Percentiles rank a stretch among this genome's conserved stretches.
Evolutionary conservation across 805 yeast species (phyloP).

Genomic region (Barnettozyma sp.): DNA sequence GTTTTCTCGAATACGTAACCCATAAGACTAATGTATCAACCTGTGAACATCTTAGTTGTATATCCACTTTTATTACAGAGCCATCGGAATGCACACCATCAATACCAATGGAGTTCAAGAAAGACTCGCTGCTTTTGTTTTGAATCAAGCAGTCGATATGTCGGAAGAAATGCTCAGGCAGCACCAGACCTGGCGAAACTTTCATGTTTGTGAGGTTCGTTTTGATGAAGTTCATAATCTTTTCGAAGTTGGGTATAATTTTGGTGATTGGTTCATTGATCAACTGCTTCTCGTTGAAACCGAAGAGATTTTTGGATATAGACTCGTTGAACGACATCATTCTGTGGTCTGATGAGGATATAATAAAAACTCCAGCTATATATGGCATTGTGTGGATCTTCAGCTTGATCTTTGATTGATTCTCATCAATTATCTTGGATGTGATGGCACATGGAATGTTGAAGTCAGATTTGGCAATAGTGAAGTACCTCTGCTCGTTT

Average conservation of each 20-base stretch:
- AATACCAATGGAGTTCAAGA: conserved; percentile 61
- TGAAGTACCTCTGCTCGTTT: conserved; percentile 57
- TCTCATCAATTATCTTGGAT: conserved; percentile 48
- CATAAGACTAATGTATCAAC: conserved; percentile 59
- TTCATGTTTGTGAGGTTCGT: conserved; percentile 34
- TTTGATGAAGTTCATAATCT: conserved; percentile 27
- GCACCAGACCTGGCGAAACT: conserved; percentile 59
- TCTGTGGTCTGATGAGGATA: conserved; percentile 38
- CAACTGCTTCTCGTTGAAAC: conserved; percentile 43
- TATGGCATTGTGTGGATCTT: conserved; percentile 76
- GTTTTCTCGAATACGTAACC: conserved; percentile 73
- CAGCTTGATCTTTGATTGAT: conserved; percentile 40
- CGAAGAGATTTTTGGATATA: conserved; percentile 72
- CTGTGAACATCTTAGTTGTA: conserved; percentile 69
- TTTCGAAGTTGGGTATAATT: conserved; percentile 57
- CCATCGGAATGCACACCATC: conserved; percentile 70
- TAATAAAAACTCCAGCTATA: conserved; percentile 77
- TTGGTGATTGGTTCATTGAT: conserved; percentile 43
- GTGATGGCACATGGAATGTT: conserved; percentile 71
- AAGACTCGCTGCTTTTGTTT: conserved; percentile 38
- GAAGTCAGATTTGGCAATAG: conserved; percentile 39
- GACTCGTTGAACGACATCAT: conserved; percentile 75
- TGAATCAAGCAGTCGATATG: conserved; percentile 36
- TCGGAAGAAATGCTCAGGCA: conserved; percentile 89
- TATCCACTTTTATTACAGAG: conserved; percentile 54